Evolutionary conservation across 2,329 filamentous ascomycete genomes (phyloP).

Genomic region (Pezicula carpinea): DNA sequence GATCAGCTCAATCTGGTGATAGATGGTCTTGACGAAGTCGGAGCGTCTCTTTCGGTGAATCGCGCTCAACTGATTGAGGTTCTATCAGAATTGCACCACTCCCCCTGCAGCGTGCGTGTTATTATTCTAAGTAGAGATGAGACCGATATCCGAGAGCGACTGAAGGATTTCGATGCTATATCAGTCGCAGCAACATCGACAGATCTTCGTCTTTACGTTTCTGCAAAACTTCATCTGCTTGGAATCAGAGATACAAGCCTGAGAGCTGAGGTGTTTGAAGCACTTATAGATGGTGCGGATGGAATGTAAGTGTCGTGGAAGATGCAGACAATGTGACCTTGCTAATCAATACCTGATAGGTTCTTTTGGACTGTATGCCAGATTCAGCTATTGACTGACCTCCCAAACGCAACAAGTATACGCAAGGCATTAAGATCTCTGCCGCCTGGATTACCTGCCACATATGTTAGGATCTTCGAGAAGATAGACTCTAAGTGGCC

Average conservation of each 20-base stretch:
- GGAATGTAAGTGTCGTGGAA: too few relatives aligned
- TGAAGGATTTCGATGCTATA: not conserved
- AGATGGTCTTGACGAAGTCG: conserved; percentile 1
- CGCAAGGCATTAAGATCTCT: too few relatives aligned
- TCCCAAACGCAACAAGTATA: too few relatives aligned
- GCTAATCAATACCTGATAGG: too few relatives aligned
- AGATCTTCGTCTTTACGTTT: not conserved
- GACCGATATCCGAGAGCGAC: not conserved
- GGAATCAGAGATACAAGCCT: not conserved
- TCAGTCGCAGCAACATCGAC: not conserved
- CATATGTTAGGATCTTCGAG: too few relatives aligned
- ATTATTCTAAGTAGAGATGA: not conserved
- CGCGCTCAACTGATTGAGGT: not conserved
- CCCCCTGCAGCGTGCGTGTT: not conserved
- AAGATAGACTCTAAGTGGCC: too few relatives aligned
- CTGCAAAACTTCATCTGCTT: not conserved
- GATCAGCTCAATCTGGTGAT: not conserved
- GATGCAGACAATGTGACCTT: too few relatives aligned
- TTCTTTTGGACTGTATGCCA: too few relatives aligned
- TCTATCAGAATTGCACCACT: not conserved
- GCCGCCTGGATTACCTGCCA: too few relatives aligned
- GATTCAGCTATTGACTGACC: too few relatives aligned
- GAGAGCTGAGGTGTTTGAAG: too few relatives aligned
- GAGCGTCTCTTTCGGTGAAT: not conserved
- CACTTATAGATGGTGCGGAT: too few relatives aligned